Evolutionary conservation across 2,329 filamentous ascomycete genomes (phyloP).

Genomic region (Aspergillus chevalieri): DNA sequence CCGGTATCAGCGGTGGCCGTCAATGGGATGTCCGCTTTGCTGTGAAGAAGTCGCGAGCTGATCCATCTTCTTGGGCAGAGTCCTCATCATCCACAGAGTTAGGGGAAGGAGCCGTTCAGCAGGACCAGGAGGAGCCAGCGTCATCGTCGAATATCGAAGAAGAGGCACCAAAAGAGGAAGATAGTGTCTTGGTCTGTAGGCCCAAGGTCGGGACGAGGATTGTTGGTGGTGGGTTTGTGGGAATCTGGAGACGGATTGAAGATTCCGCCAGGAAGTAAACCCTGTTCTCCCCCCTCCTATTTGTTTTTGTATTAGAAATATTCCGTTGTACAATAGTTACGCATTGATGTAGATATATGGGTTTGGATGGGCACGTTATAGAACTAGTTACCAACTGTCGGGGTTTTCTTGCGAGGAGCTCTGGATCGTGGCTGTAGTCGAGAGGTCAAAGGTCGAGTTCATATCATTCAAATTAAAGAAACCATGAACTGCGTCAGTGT

Average conservation of each 20-base stretch:
- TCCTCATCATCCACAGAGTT: conserved; percentile 7
- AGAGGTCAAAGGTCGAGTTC: too few relatives aligned
- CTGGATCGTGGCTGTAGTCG: not conserved
- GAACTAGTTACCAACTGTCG: too few relatives aligned
- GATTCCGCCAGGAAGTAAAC: conserved; percentile 8
- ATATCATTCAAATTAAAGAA: too few relatives aligned
- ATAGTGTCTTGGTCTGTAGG: conserved; percentile 46
- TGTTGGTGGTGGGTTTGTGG: conserved; percentile 48
- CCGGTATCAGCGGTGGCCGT: conserved; percentile 42
- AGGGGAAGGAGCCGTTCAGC: conserved; percentile 5
- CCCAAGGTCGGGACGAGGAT: conserved; percentile 46
- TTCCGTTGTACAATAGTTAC: not conserved
- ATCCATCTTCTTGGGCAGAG: conserved; percentile 26
- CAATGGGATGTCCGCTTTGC: conserved; percentile 43
- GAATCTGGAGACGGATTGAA: conserved; percentile 42
- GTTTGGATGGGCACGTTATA: too few relatives aligned
- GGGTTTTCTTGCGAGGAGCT: not conserved
- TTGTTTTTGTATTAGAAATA: not conserved
- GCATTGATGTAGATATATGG: not conserved
- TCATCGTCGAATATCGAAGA: conserved; percentile 1
- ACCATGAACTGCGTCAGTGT: too few relatives aligned
- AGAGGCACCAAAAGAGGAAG: conserved; percentile 15
- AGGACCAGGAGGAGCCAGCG: conserved; percentile 4
- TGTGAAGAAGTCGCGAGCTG: conserved; percentile 30
- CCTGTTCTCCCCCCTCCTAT: not conserved